Evolutionary conservation across 2,329 filamentous ascomycete genomes (phyloP).

Genomic region (Penicillium sclerotigenum): DNA sequence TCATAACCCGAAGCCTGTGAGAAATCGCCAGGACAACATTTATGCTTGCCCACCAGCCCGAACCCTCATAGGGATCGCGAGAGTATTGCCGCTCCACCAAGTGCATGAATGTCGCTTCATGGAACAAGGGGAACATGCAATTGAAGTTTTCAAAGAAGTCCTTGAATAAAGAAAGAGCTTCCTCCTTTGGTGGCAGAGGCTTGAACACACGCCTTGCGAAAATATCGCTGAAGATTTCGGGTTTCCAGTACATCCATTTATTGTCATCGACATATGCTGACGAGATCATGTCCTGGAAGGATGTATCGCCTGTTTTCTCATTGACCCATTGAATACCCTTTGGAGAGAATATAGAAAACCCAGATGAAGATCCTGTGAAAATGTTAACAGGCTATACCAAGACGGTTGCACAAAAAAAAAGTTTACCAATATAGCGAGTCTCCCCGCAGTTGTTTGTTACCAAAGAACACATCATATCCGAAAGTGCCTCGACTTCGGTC

Average conservation of each 20-base stretch:
- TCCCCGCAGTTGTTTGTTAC: constrained; percentile 94
- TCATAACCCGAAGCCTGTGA: constrained; percentile 90
- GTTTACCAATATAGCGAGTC: constrained; percentile 86
- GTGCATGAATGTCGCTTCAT: constrained; percentile 98
- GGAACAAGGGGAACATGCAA: constrained; percentile 95
- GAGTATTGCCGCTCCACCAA: constrained; percentile 93
- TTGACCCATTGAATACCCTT: constrained; percentile 99
- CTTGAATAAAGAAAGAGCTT: constrained; percentile 80
- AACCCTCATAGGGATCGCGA: constrained; percentile 85
- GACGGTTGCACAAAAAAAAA: not conserved
- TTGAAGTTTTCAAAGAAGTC: constrained; percentile 99
- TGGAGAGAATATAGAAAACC: constrained; percentile 97
- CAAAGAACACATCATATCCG: constrained; percentile 98
- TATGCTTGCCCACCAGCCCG: constrained; percentile 97
- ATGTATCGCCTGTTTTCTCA: constrained; percentile 90
- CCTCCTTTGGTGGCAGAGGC: constrained; percentile 77
- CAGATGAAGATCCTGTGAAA: constrained; percentile 78
- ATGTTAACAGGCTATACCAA: not conserved
- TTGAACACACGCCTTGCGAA: constrained; percentile 83
- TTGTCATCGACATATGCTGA: constrained; percentile 88
- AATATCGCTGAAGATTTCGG: constrained; percentile 91
- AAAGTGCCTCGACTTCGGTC: constrained; percentile 78
- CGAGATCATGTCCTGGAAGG: constrained; percentile 92
- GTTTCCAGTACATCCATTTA: constrained; percentile 97
- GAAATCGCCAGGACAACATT: constrained; percentile 93